Evolutionary conservation across 257 asterid species (phyloP).

Genomic region (Solanum sitiens): DNA sequence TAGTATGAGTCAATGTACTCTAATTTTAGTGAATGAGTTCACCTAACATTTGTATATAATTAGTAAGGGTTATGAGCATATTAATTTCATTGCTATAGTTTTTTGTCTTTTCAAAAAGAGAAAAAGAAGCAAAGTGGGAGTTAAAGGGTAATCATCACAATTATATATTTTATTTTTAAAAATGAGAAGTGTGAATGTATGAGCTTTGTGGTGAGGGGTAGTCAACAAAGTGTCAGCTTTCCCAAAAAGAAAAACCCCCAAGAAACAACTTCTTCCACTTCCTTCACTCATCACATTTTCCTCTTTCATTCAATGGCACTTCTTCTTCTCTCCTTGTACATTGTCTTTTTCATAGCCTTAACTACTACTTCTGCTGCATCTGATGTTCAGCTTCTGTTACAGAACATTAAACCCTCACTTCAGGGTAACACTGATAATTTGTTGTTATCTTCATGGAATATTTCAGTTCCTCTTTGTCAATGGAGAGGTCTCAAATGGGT

Average conservation of each 20-base stretch:
- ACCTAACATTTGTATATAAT: not conserved
- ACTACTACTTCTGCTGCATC: conserved; percentile 28
- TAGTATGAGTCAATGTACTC: not conserved
- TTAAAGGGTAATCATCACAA: not conserved
- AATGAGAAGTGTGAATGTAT: not conserved
- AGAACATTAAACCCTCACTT: conserved; percentile 62
- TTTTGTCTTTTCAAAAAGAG: not conserved
- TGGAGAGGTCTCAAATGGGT: conserved; percentile 95
- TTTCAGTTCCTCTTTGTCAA: conserved; percentile 72
- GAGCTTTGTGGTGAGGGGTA: not conserved
- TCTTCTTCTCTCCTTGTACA: conserved; percentile 15
- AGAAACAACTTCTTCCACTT: conserved; percentile 1
- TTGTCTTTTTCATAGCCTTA: conserved; percentile 11
- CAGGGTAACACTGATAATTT: conserved; percentile 63
- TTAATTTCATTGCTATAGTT: not conserved
- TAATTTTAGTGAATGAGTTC: not conserved
- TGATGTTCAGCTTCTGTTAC: conserved; percentile 62
- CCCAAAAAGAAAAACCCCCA: conserved; percentile 39
- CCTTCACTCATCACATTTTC: not conserved
- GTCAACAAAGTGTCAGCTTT: conserved; percentile 49
- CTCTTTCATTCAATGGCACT: conserved; percentile 44
- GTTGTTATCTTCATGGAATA: conserved; percentile 71
- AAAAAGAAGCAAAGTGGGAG: not conserved
- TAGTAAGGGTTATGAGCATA: not conserved
- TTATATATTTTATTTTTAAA: no score